A percentile compares a stretch with the other conserved stretches of the same genome.
Evolutionary conservation across 768 basidiomycete species (phyloP).

Genomic region (Mycena maculata): DNA sequence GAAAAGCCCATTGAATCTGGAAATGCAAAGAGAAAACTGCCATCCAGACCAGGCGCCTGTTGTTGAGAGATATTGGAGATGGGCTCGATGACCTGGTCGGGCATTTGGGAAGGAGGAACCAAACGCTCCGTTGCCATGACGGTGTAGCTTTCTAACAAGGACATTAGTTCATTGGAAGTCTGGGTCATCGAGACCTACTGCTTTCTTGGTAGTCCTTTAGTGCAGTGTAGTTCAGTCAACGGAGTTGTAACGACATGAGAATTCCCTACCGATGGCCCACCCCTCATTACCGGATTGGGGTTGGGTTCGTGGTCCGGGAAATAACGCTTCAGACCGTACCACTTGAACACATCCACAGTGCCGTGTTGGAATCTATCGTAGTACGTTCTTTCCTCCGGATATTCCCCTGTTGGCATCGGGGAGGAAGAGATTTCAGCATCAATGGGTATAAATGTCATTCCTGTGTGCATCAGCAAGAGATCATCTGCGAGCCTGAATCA

Average conservation of each 20-base stretch:
- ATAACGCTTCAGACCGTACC: slow-evolving; percentile 27
- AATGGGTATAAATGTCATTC: slow-evolving; percentile 60
- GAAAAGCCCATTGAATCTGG: background rate
- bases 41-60: background rate
- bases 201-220: slow-evolving; percentile 81
- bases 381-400: background rate
- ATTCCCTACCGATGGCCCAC: slow-evolving; percentile 24
- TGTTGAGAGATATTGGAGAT: slow-evolving; percentile 23
- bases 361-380: slow-evolving; percentile 6
- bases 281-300: slow-evolving; percentile 5
- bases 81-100: background rate
- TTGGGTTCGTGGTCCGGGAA: slow-evolving; percentile 7
- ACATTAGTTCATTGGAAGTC: background rate
- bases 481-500: slow-evolving; percentile 66
- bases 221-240: slow-evolving; percentile 11
- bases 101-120: background rate
- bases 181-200: slow-evolving; percentile 56
- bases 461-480: slow-evolving; percentile 64
- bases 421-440: slow-evolving; percentile 35
- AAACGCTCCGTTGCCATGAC: slow-evolving; percentile 7
- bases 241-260: background rate
- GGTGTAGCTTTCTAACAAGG: slow-evolving; percentile 11
- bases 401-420: background rate
- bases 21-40: slow-evolving; percentile 7
- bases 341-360: slow-evolving; percentile 17